phyloP scores from a whole-genome alignment of 2,329 filamentous ascomycete species.

The Mycocentrospora acerina region DNA sequence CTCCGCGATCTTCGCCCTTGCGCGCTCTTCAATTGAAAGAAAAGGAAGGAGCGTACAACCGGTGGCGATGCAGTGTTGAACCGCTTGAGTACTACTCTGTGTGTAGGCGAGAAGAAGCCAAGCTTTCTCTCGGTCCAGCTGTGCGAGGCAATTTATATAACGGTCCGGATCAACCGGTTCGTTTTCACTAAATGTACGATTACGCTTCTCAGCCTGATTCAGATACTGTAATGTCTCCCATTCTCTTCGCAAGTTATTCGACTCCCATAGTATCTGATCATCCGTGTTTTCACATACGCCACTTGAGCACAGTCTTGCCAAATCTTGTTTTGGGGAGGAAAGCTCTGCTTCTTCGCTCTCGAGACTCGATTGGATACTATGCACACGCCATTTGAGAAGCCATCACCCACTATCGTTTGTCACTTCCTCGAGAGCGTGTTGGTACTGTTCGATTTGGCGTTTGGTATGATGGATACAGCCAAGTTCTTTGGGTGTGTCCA shows the following conservation, averaged over 20 bases:
- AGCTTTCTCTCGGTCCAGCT: neutral
- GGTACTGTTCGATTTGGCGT: neutral
- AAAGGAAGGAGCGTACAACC: constrained; percentile 3
- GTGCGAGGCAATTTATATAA: constrained; percentile 6
- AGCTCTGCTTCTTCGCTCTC: constrained; percentile 5
- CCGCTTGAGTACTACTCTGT: constrained; percentile 9
- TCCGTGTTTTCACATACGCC: constrained; percentile 2
- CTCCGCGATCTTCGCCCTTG: neutral
- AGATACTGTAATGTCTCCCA: constrained; percentile 3
- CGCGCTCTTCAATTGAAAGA: constrained; percentile 1
- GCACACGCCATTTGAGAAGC: constrained; percentile 1
- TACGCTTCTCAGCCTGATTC: constrained; percentile 1
- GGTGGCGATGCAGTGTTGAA: constrained; percentile 4
- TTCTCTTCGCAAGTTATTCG: constrained; percentile 4
- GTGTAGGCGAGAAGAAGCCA: constrained; percentile 10
- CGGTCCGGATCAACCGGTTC: constrained; percentile 1
- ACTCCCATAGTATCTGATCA: constrained; percentile 14
- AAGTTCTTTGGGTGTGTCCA: neutral
- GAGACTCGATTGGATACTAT: constrained; percentile 2
- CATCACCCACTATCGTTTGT: constrained; percentile 1
- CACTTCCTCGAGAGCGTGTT: neutral
- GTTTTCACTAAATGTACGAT: neutral
- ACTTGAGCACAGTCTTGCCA: constrained; percentile 5
- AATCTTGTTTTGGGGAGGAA: constrained; percentile 2
- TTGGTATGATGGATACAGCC: neutral